phyloP scores from a whole-genome alignment of 805 yeast species.

The Suhomyces tanzawaensis region DNA sequence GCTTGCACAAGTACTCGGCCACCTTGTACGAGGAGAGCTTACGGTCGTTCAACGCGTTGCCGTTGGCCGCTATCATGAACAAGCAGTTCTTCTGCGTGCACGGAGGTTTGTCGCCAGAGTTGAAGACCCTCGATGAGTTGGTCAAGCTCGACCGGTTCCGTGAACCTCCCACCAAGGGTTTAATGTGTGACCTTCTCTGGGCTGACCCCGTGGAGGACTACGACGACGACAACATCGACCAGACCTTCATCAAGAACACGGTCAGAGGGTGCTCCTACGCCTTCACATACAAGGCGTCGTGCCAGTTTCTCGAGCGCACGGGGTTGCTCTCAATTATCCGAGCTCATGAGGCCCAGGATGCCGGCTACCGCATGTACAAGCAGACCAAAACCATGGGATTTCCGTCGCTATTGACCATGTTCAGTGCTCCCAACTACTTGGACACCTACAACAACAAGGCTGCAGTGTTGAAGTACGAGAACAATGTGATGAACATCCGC shows the following conservation, averaged over 20 bases:
- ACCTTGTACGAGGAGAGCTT: conserved; percentile 70
- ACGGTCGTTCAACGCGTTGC: conserved; percentile 78
- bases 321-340: conserved; percentile 81
- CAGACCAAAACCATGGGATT: conserved; percentile 81
- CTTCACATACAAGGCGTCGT: conserved; percentile 78
- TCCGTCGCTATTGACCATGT: conserved; percentile 86
- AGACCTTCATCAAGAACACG: conserved; percentile 59
- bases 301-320: conserved; percentile 74
- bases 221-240: conserved; percentile 52
- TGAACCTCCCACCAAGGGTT: conserved; percentile 90
- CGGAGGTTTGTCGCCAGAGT: conserved; percentile 91
- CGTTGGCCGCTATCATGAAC: conserved; percentile 91
- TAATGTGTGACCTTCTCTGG: conserved; percentile 95
- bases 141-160: conserved; percentile 71
- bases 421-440: conserved; percentile 93
- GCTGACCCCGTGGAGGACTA: conserved; percentile 92
- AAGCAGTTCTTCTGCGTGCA: conserved; percentile 94
- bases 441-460: conserved; percentile 94
- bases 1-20: conserved; percentile 74
- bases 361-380: conserved; percentile 93
- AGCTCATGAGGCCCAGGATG: conserved; percentile 98
- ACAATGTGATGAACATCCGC: conserved; percentile 89
- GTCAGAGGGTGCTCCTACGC: conserved; percentile 93
- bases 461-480: conserved; percentile 87
- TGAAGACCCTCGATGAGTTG: conserved; percentile 67